Evolutionary conservation across 2,329 filamentous ascomycete genomes (phyloP).

Genomic region (Endoconidiophora laricicola): DNA sequence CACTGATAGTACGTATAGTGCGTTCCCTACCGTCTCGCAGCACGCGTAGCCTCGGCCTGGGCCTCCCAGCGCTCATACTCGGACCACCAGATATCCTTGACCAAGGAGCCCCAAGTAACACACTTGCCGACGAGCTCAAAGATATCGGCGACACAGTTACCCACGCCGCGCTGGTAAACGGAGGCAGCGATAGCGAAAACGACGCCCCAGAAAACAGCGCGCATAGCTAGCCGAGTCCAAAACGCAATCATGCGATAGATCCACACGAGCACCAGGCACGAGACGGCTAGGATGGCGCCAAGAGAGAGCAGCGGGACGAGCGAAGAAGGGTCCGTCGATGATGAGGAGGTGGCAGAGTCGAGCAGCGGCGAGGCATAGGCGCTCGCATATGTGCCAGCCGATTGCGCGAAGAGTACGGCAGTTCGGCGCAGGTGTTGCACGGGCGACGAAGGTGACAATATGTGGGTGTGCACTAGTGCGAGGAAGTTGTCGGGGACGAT

Average conservation of each 20-base stretch:
- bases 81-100: slow-evolving; percentile 37
- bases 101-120: slow-evolving; percentile 29
- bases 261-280: slow-evolving; percentile 25
- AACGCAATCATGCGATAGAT: slow-evolving; percentile 57
- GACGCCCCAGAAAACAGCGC: slow-evolving; percentile 46
- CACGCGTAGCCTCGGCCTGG: slow-evolving; percentile 21
- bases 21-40: slow-evolving; percentile 9
- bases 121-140: slow-evolving; percentile 27
- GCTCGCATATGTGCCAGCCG: slow-evolving; percentile 12
- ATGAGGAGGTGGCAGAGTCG: slow-evolving; percentile 22
- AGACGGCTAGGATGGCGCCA: slow-evolving; percentile 18
- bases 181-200: slow-evolving; percentile 37
- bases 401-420: slow-evolving; percentile 16
- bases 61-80: slow-evolving; percentile 43
- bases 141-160: slow-evolving; percentile 45
- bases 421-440: slow-evolving; percentile 26
- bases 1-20: neutral
- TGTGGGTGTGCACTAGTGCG: slow-evolving; percentile 28
- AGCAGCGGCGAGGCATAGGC: slow-evolving; percentile 23
- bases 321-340: slow-evolving; percentile 13
- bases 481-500: slow-evolving; percentile 30
- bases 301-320: slow-evolving; percentile 21
- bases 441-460: slow-evolving; percentile 30
- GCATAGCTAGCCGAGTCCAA: slow-evolving; percentile 52
- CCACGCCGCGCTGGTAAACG: slow-evolving; percentile 48